Conservation (phyloP, 768 basidiomycete species). For the Serendipita vermifera region DNA sequence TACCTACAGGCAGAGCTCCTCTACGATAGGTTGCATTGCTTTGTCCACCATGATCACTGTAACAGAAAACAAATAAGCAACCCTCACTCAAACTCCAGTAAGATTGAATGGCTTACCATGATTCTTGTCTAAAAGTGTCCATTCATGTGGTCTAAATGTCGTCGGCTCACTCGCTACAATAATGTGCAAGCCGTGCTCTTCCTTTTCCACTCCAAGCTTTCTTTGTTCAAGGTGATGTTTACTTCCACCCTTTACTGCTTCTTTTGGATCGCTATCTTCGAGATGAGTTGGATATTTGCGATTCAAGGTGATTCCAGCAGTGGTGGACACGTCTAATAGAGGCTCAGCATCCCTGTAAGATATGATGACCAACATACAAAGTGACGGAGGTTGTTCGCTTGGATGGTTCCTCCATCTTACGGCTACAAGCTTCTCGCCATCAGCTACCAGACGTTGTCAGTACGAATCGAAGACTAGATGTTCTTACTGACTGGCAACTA, state of each 20-base stretch:
- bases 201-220: conserved; percentile 12
- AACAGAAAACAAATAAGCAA: too few relatives aligned
- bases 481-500: too few relatives aligned
- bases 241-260: background rate
- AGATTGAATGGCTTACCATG: too few relatives aligned
- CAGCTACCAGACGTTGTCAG: too few relatives aligned
- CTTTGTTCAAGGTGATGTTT: background rate
- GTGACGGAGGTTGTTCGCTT: conserved; percentile 23
- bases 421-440: conserved; percentile 24
- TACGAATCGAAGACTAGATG: too few relatives aligned
- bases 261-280: conserved; percentile 18
- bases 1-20: too few relatives aligned
- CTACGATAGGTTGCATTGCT: too few relatives aligned
- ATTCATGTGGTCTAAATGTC: conserved; percentile 22
- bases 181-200: conserved; percentile 25
- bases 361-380: too few relatives aligned
- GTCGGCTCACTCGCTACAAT: conserved; percentile 27
- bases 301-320: conserved; percentile 24
- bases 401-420: conserved; percentile 23
- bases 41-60: too few relatives aligned
- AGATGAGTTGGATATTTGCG: conserved; percentile 26
- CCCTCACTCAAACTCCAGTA: too few relatives aligned
- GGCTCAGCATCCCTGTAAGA: too few relatives aligned
- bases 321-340: conserved; percentile 25
- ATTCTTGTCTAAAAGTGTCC: conserved; percentile 24